Evolutionary conservation across 805 yeast genomes (phyloP).

Genomic region (Zygosaccharomyces siamensis): DNA sequence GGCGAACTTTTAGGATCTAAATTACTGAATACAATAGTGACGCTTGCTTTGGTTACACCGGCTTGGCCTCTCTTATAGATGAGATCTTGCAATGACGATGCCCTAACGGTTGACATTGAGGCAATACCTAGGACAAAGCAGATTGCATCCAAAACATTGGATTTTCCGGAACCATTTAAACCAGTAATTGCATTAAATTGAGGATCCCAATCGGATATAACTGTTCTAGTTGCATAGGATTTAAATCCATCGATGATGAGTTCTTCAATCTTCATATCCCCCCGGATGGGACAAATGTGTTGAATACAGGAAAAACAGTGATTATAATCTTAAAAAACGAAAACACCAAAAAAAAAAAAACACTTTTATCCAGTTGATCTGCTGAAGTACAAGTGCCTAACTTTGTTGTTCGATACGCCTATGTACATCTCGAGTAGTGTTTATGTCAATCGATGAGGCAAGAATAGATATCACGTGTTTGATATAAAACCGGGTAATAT

Average conservation of each 20-base stretch:
- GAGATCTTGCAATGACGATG: slow-evolving; percentile 85
- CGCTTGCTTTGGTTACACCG: slow-evolving; percentile 94
- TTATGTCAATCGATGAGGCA: background rate
- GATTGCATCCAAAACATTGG: slow-evolving; percentile 92
- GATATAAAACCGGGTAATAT: too few species aligned
- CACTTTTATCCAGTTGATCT: too few species aligned
- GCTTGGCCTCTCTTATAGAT: slow-evolving; percentile 98
- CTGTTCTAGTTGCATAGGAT: slow-evolving; percentile 95
- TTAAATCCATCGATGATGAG: slow-evolving; percentile 95
- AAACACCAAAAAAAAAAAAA: too few species aligned
- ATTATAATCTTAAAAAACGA: too few species aligned
- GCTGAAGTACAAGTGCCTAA: too few species aligned
- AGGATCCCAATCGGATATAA: slow-evolving; percentile 90
- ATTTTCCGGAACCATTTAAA: slow-evolving; percentile 94
- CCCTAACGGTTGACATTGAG: slow-evolving; percentile 91
- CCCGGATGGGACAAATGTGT: background rate
- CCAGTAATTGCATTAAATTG: slow-evolving; percentile 98
- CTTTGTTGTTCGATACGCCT: background rate
- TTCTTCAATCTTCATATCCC: slow-evolving; percentile 84
- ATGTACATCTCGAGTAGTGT: background rate
- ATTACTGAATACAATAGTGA: slow-evolving; percentile 92
- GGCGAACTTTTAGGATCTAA: slow-evolving; percentile 72
- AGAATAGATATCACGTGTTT: background rate
- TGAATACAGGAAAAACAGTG: background rate
- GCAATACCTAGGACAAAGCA: slow-evolving; percentile 98